phyloP scores from a whole-genome alignment of 495 filamentous ascomycete species.

The Tuber indicum region DNA sequence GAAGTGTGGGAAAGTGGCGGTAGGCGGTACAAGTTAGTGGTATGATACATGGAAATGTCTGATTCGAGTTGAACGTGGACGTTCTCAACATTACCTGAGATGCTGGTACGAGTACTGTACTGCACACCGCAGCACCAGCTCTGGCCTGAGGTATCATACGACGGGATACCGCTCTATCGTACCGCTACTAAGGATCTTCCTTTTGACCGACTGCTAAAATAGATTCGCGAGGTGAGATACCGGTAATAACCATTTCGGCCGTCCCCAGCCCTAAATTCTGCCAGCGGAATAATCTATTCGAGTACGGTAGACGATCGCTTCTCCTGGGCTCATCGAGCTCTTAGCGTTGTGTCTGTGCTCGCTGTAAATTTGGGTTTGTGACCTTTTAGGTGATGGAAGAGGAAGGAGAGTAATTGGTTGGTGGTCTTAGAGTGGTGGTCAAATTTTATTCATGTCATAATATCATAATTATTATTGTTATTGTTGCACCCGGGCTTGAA shows the following conservation, averaged over 20 bases:
- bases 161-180: background rate
- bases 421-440: background rate
- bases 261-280: background rate
- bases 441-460: background rate
- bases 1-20: background rate
- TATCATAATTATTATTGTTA: background rate
- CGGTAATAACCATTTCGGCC: background rate
- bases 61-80: background rate
- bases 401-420: background rate
- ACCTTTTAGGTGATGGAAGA: background rate
- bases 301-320: background rate
- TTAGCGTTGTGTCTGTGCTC: background rate
- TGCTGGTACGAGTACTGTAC: background rate
- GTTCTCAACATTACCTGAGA: background rate
- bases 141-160: background rate
- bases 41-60: background rate
- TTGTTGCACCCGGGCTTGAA: background rate
- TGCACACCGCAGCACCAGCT: background rate
- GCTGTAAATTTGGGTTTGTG: background rate
- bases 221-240: background rate
- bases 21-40: too few species aligned
- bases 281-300: background rate
- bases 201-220: background rate
- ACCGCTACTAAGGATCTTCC: background rate
- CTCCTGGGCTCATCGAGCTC: background rate